Base-by-base conservation (phyloP, 805 yeast species). In the Candida sphagnicola region DNA sequence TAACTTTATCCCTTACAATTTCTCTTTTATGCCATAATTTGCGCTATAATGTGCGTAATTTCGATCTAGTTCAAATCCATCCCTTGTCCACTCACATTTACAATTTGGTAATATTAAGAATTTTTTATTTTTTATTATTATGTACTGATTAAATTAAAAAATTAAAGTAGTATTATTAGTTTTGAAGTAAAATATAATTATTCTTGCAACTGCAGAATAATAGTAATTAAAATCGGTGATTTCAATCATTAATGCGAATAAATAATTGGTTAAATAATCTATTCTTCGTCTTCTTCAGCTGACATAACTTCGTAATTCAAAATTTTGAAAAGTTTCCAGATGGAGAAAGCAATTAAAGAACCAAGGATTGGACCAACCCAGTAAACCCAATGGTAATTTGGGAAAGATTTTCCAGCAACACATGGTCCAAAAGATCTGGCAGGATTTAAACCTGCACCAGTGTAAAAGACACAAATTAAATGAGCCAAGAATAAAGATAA, bases 381-480 rank as follows among this genome's bases (percentile, higher is more conserved):
- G 74, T 87, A 87, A 48, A 88, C 86, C 95, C 95, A 87, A 73
- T 80, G 88, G 68, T 87, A 87, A 54, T 54, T 59, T 25, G 95
- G 95, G 81, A 88, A 88, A 16, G 77, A 70, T 41, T 61, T 70
- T 39, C 76, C 75, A 43, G 89, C 95, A 44, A 86, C 69, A 58
- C 81, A 75, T 38, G 95, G 95, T 56, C 96, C 96, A 41, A 87
- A 75, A 24, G 86, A 70, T 72, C 96, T 80, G 33, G 96, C 95
- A 41, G 95, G 95, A 74, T 87, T 87, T 56, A 86, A 71, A 59
- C 95, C 95, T 28, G 95, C 95, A 59, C 95, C 95, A 36, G 95
- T 85, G 70, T 77, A 83, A 75, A 74, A 83, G 40, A 88, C 85
- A 57, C 84, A 76, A 51, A 85, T 73, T 71, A 87, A 76, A 61